Evolutionary conservation across 352 stramenopile species (phyloP).

Genomic region (Phytopythium helicoides): DNA sequence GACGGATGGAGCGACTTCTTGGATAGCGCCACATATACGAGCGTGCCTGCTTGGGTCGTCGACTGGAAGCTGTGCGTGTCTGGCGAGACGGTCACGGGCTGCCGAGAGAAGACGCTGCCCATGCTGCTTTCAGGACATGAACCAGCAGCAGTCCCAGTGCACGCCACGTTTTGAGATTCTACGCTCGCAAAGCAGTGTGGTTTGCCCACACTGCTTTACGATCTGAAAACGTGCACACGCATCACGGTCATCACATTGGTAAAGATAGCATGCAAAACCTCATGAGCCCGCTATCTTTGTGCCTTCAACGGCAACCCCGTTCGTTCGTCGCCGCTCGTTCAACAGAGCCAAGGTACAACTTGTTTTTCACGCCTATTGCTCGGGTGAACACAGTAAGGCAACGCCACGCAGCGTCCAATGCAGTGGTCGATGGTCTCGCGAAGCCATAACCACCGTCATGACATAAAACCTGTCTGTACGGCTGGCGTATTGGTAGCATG

Average conservation of each 20-base stretch:
- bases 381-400: conserved; percentile 44
- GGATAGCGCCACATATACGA: conserved; percentile 67
- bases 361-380: background rate
- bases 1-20: conserved; percentile 56
- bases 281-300: no score
- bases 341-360: no score
- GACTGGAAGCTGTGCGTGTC: conserved; percentile 60
- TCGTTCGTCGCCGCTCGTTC: no score
- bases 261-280: no score
- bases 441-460: conserved; percentile 72
- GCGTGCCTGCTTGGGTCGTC: conserved; percentile 63
- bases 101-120: conserved; percentile 46
- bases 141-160: background rate
- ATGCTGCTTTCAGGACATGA: conserved; percentile 15
- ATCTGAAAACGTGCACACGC: no score
- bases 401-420: conserved; percentile 79
- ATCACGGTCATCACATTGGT: no score
- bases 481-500: conserved; percentile 75
- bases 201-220: no score
- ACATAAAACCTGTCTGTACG: conserved; percentile 78
- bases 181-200: background rate
- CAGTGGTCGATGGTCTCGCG: conserved; percentile 66
- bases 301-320: no score
- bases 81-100: conserved; percentile 56
- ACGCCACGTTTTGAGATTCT: no score